A percentile compares a stretch with the other conserved stretches of the same genome.
Conservation (phyloP, 352 stramenopile species). For the Globisporangium camurandrum region DNA sequence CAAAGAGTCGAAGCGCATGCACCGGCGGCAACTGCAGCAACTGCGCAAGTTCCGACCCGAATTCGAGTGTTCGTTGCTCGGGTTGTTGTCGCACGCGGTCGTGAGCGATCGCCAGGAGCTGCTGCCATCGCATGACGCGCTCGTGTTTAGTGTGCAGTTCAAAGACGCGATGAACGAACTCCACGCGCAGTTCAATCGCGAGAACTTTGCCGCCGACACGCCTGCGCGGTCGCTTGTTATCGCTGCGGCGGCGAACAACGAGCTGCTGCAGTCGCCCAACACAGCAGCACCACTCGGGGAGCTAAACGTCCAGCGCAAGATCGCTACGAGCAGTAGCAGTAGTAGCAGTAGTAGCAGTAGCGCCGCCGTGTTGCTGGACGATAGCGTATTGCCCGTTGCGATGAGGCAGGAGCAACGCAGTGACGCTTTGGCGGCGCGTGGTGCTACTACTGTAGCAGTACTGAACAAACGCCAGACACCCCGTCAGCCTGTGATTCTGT, state of each 20-base stretch:
- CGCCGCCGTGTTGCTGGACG: constrained; percentile 52
- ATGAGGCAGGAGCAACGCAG: constrained; percentile 14
- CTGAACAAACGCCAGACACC: constrained; percentile 40
- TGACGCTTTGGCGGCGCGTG: constrained; percentile 9
- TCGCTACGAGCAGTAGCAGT: constrained; percentile 62
- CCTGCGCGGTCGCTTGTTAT: neutral
- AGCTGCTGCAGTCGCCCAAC: no score
- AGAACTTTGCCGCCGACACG: constrained; percentile 35
- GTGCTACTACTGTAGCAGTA: constrained; percentile 10
- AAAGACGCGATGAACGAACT: constrained; percentile 59
- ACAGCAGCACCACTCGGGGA: neutral
- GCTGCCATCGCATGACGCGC: constrained; percentile 43
- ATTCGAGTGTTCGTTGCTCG: constrained; percentile 67
- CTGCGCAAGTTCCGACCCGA: constrained; percentile 52
- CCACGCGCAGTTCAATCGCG: constrained; percentile 68
- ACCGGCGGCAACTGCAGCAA: constrained; percentile 60
- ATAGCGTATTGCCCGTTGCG: constrained; percentile 42
- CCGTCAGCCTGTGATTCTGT: constrained; percentile 69
- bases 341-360: no score
- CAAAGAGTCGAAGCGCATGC: constrained; percentile 80
- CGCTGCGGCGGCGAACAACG: neutral
- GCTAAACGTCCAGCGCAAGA: constrained; percentile 61
- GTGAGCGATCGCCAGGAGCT: constrained; percentile 78
- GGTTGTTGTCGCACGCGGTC: constrained; percentile 44
- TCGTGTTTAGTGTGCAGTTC: constrained; percentile 50